Conservation (phyloP, 306 rosid species). For the Glycine latifolia region DNA sequence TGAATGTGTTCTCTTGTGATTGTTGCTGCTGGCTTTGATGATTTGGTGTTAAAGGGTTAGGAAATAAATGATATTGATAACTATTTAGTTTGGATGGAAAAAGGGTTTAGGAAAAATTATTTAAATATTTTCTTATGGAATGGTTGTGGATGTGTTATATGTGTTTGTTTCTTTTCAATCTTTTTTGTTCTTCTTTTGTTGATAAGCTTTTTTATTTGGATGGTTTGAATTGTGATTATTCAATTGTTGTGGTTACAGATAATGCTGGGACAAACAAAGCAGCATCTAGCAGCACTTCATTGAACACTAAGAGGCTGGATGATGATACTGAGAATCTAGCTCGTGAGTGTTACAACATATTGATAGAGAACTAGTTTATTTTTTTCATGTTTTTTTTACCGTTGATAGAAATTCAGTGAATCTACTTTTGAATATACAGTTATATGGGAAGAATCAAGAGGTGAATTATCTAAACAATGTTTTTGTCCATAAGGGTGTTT, state of each 20-base stretch:
- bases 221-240: slow-evolving; percentile 17
- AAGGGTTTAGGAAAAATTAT: neutral
- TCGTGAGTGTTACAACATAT: slow-evolving; percentile 61
- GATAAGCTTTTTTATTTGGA: neutral
- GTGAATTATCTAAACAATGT: neutral
- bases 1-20: slow-evolving; percentile 7
- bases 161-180: neutral
- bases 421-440: neutral
- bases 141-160: neutral
- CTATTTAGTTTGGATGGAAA: neutral
- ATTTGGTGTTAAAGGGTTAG: slow-evolving; percentile 36
- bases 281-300: slow-evolving; percentile 80
- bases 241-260: slow-evolving; percentile 37
- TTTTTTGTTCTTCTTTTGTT: neutral
- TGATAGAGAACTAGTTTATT: neutral
- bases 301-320: slow-evolving; percentile 89
- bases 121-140: neutral
- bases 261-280: slow-evolving; percentile 84
- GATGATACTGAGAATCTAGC: slow-evolving; percentile 85
- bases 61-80: slow-evolving; percentile 11
- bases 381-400: neutral
- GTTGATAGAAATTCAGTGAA: neutral
- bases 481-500: neutral
- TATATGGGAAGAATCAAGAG: slow-evolving; percentile 2
- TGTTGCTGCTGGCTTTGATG: slow-evolving; percentile 25